These are phyloP conservation scores for Zymoseptoria ardabiliae DNA, from an alignment of 2,329 filamentous ascomycete genomes.

Conservation along the genomic window DNA sequence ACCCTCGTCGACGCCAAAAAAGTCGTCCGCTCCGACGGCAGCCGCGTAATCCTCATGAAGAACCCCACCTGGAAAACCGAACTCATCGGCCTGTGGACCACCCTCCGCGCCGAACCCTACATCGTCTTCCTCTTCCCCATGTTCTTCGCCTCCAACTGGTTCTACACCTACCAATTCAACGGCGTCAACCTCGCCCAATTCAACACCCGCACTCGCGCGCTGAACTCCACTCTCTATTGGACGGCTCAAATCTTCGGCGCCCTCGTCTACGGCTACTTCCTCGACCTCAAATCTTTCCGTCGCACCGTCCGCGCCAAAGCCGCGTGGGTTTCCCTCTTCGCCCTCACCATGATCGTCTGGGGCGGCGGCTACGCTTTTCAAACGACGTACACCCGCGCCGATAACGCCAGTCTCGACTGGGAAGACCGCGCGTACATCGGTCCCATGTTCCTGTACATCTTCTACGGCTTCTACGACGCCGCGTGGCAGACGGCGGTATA, in stretches of 20 bases:
- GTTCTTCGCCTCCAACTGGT: conserved; percentile 75
- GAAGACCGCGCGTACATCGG: conserved; percentile 60
- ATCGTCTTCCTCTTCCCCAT: conserved; percentile 72
- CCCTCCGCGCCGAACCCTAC: conserved; percentile 61
- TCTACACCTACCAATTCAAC: conserved; percentile 75
- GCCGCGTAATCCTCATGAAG: conserved; percentile 78
- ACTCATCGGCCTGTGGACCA: conserved; percentile 66
- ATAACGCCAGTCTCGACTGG: conserved; percentile 54
- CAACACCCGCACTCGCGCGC: conserved; percentile 64
- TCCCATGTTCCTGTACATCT: conserved; percentile 83
- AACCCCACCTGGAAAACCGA: conserved; percentile 82
- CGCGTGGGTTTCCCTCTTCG: conserved; percentile 55
- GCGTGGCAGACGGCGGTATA: conserved; percentile 86
- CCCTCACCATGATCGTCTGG: conserved; percentile 71
- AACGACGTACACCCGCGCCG: conserved; percentile 47
- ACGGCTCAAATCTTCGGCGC: conserved; percentile 71
- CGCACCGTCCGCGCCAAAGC: conserved; percentile 62
- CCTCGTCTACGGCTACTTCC: conserved; percentile 60
- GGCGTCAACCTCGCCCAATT: conserved; percentile 63
- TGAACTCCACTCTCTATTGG: conserved; percentile 73
- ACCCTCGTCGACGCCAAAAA: conserved; percentile 63
- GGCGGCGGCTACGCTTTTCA: conserved; percentile 77
- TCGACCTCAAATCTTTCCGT: conserved; percentile 54
- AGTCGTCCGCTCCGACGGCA: conserved; percentile 69
- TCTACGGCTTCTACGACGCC: conserved; percentile 84